Percentiles rank a stretch among this genome's conserved stretches.
These are phyloP conservation scores for Nicotiana otophora DNA, from an alignment of 257 asterid species.

Conservation along the genomic window DNA sequence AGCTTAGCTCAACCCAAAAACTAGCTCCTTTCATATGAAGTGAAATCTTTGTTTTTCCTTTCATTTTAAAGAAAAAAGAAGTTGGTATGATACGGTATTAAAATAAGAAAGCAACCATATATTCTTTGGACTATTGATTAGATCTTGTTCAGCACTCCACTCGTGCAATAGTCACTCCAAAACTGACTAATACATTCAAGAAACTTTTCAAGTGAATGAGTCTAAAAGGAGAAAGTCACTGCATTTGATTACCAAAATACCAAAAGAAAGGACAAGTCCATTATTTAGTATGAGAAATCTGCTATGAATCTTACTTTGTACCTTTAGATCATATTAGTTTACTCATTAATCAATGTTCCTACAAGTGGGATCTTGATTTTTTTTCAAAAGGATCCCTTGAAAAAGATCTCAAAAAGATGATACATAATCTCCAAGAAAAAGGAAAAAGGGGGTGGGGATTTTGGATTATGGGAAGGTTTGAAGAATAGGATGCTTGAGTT, in stretches of 20 bases:
- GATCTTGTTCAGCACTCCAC: slow-evolving; percentile 8
- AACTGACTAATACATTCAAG: slow-evolving; percentile 8
- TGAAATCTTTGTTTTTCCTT: neutral
- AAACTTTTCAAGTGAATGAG: neutral
- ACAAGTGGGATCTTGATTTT: slow-evolving; percentile 19
- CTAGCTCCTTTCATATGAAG: neutral
- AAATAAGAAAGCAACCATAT: neutral
- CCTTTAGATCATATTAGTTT: slow-evolving; percentile 16
- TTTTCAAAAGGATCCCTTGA: slow-evolving; percentile 18
- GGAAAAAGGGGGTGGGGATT: neutral
- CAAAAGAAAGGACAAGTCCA: neutral
- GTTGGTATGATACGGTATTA: neutral
- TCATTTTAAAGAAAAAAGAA: neutral
- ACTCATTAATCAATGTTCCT: slow-evolving; percentile 20
- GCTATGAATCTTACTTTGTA: slow-evolving; percentile 28
- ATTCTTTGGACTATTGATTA: neutral
- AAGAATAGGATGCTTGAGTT: slow-evolving; percentile 28
- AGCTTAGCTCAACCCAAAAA: too few species aligned
- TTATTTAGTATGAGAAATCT: slow-evolving; percentile 22
- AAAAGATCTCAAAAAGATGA: slow-evolving; percentile 18
- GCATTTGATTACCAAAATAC: slow-evolving; percentile 6
- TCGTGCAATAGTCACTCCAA: slow-evolving; percentile 28
- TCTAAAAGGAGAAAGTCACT: slow-evolving; percentile 14
- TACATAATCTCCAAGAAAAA: slow-evolving; percentile 12
- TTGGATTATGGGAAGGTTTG: slow-evolving; percentile 2